phyloP scores from a whole-genome alignment of 2,329 filamentous ascomycete species.

The Fusarium duplospermum region DNA sequence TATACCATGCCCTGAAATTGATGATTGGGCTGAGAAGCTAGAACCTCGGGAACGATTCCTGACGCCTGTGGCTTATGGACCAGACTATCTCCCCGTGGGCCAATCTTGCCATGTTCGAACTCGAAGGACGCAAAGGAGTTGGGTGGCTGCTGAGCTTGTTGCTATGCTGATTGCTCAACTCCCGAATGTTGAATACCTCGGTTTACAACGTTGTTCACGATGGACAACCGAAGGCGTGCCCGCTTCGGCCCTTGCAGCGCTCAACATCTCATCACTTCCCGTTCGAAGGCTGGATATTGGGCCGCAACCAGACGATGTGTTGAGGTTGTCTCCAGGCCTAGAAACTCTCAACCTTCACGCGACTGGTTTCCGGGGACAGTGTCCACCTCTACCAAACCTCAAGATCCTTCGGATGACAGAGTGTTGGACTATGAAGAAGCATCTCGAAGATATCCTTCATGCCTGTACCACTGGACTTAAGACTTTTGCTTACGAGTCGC shows the following conservation, averaged over 20 bases:
- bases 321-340: not conserved
- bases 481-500: conserved; percentile 9
- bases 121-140: not conserved
- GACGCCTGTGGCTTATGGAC: not conserved
- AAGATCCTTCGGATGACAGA: conserved; percentile 7
- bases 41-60: not conserved
- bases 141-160: conserved; percentile 2
- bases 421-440: not conserved
- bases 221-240: conserved; percentile 4
- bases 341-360: conserved; percentile 5
- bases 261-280: conserved; percentile 2
- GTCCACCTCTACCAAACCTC: not conserved
- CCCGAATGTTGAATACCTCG: conserved; percentile 5
- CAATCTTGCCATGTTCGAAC: not conserved
- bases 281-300: conserved; percentile 4
- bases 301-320: not conserved
- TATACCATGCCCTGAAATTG: not conserved
- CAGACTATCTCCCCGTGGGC: not conserved
- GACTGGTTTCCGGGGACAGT: not conserved
- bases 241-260: not conserved
- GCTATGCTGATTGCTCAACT: conserved; percentile 16
- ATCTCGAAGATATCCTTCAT: not conserved
- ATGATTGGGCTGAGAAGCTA: not conserved
- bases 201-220: not conserved
- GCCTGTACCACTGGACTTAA: not conserved